Evolutionary conservation across 768 basidiomycete species (phyloP), one percentile per base, ranked within the genome.

Genomic region (Lyophyllum atratum): DNA sequence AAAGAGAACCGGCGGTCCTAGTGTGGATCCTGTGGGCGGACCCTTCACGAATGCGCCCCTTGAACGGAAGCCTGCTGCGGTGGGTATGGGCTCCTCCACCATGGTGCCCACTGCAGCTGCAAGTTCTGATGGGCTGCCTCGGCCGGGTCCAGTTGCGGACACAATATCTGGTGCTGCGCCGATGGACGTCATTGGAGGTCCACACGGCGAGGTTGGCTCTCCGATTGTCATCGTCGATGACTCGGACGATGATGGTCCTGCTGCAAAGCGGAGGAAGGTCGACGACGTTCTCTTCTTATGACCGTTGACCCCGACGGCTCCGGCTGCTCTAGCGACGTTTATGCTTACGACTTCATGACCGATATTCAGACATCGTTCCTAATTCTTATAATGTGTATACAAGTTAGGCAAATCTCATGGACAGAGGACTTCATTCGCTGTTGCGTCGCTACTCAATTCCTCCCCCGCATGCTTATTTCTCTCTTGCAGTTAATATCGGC

Each of bases 191-290:
- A 60, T 52, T 51, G 54, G 50, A 31, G 33, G 57, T 34, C 22
- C 49, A 51, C 43, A 66, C 46, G 60, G 66, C 59, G 69, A 74
- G 61, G 56, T 77, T 17, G 76, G 77, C 17, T 79, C 84, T 10
- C 82, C 86, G n/a, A 80, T 85, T 31, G 74, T 89, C 40, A 72
- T 85, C 44, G 75, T 86, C 29, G 87, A 89, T 58, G 86, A 87
- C 52, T 80, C 80, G 24, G 81, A 83, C 31, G 79, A 81, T 37
- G 78, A 83, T 44, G 79, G 76, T 33, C 85, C 86, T 43, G 78
- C 72, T 26, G 67, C 73, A 51, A 90, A 89, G 72, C 81, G 81
- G 60, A 78, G 87, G 64, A 82, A 80, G 68, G 54, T 82, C 19
- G 78, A 78, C 19, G 65, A 66, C 25, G 65, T 61, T 31, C 48